These are phyloP conservation scores for Yamadazyma phyllophila DNA, from an alignment of 805 yeast species.

Conservation along the genomic window DNA sequence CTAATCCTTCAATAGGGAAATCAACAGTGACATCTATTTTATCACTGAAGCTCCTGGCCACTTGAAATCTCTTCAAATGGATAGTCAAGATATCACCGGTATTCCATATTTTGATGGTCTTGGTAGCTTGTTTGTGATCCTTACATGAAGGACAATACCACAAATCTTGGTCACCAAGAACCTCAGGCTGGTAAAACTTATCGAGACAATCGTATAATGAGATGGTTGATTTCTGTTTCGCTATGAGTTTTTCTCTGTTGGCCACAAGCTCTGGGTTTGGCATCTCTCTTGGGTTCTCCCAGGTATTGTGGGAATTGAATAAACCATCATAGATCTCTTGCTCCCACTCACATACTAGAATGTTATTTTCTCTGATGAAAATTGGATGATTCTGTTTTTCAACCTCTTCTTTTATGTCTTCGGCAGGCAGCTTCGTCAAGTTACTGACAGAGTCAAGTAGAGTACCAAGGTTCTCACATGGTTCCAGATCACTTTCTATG, in stretches of 20 bases:
- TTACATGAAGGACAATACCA: slow-evolving; percentile 94
- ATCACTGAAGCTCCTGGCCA: slow-evolving; percentile 80
- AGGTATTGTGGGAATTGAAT: slow-evolving; percentile 55
- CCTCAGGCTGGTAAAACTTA: slow-evolving; percentile 75
- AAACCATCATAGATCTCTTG: slow-evolving; percentile 45
- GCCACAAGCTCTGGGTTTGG: slow-evolving; percentile 55
- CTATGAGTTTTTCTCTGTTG: slow-evolving; percentile 33
- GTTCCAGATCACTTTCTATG: slow-evolving; percentile 2
- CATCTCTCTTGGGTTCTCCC: slow-evolving; percentile 45
- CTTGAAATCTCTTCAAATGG: slow-evolving; percentile 87
- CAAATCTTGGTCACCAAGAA: slow-evolving; percentile 80
- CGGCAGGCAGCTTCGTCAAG: slow-evolving; percentile 11
- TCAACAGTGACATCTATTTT: slow-evolving; percentile 82
- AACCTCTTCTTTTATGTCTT: neutral
- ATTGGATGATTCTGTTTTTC: slow-evolving; percentile 17
- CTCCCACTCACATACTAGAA: slow-evolving; percentile 67
- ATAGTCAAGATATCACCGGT: slow-evolving; percentile 88
- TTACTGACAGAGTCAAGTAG: slow-evolving; percentile 19
- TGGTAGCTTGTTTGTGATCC: slow-evolving; percentile 87
- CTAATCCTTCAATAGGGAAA: slow-evolving; percentile 82
- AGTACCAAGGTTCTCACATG: slow-evolving; percentile 15
- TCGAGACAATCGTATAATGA: slow-evolving; percentile 69
- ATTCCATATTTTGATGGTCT: slow-evolving; percentile 89
- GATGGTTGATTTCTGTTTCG: slow-evolving; percentile 46
- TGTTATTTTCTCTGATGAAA: slow-evolving; percentile 21